Evolutionary conservation across 2,329 filamentous ascomycete genomes (phyloP), one percentile per base, ranked within the genome.

Genomic region (Alternaria metachromatica): DNA sequence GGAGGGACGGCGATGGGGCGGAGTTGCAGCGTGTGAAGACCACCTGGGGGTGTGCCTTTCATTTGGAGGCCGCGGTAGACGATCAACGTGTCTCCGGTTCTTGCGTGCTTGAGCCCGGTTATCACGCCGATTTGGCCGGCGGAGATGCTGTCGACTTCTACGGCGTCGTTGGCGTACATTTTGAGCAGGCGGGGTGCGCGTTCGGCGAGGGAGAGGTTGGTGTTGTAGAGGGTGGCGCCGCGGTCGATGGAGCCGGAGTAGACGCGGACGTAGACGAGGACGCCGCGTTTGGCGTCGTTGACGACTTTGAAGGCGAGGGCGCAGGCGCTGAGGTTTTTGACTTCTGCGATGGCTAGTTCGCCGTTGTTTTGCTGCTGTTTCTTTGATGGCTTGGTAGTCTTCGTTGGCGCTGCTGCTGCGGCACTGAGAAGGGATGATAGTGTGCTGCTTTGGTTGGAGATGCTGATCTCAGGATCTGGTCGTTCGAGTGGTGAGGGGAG

Each of bases 81-180:
- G 33, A 98, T 87, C 0, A 99, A 82, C 0, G 96, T 99, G 75
- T 99, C 96, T 2, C 96, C 96, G 1, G 96, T 99, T 41, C 96
- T 87, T n/a, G 95, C 91, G 72, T 91, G 88, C 77, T 97, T 97
- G 18, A 98, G 86, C 0, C 95, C 96, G 13, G 92, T 90, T 55
- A 99, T 90, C 5, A 97, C 96, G 30, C 96, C 96, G 64, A 99
- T 99, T 76, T 98, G 94, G 0, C 96, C 96, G 0, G 93, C 89
- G 4, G 88, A 84, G 41, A 99, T 91, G 26, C 90, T 88, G 20
- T 90, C 87, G 21, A 98, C 90, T 67, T 97, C 94, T 15, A 96
- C 88, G 0, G 94, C 91, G 75, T 96, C 92, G 37, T 90, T 90
- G 55, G 93, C 96, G 64, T 96, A 96, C 83, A 98, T 96, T 70